phyloP scores from a whole-genome alignment of 148 eudicot genomes.

The Euryodendron excelsum region DNA sequence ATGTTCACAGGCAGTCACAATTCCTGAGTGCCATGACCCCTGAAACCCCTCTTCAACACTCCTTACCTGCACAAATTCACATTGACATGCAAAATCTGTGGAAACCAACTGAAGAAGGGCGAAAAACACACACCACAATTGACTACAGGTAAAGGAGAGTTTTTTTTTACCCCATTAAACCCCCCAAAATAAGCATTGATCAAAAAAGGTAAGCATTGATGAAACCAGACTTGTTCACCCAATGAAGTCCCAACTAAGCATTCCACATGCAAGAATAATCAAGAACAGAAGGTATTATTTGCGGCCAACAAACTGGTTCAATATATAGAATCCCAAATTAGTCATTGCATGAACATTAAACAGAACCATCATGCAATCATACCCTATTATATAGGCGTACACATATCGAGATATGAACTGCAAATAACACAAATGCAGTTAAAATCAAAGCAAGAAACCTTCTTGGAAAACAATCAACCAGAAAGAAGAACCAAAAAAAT shows the following conservation, averaged over 20 bases:
- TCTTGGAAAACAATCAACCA: not conserved
- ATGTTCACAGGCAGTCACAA: conserved; percentile 23
- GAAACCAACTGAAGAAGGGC: not conserved
- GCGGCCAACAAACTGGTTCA: not conserved
- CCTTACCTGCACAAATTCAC: conserved; percentile 53
- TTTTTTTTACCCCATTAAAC: too few relatives aligned
- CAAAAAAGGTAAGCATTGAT: too few relatives aligned
- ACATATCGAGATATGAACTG: not conserved
- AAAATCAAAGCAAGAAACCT: not conserved
- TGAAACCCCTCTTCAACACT: conserved; percentile 68
- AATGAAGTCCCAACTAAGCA: not conserved
- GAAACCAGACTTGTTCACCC: too few relatives aligned
- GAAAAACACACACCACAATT: not conserved
- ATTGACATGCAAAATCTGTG: not conserved
- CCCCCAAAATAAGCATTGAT: too few relatives aligned
- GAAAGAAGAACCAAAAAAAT: not conserved
- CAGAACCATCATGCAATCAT: too few relatives aligned
- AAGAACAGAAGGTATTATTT: not conserved
- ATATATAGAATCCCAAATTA: not conserved
- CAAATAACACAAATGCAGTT: not conserved
- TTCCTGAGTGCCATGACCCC: conserved; percentile 84
- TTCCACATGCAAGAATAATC: not conserved
- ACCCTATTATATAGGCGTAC: not conserved
- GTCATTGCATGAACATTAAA: not conserved
- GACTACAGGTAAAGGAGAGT: not conserved